Percentiles rank a stretch among this genome's conserved stretches.
Conservation (phyloP, 1,139 yeast species). For the Taphrina betulina region DNA sequence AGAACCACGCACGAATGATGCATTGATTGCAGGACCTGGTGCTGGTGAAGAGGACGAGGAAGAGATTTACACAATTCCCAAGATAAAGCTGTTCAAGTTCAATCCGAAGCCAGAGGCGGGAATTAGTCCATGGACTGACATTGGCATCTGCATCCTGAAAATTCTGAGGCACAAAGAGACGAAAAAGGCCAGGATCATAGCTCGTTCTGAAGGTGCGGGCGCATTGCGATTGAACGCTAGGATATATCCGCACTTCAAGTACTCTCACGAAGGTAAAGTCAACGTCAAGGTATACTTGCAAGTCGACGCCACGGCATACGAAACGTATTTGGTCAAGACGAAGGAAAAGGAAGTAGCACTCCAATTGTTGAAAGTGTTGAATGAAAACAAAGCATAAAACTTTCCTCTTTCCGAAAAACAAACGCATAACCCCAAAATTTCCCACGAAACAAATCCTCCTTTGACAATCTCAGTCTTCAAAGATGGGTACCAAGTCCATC, state of each 20-base stretch:
- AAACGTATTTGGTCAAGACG: slow-evolving; percentile 68
- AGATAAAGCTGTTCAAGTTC: slow-evolving; percentile 14
- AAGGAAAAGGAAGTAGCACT: slow-evolving; percentile 71
- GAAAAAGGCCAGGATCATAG: slow-evolving; percentile 65
- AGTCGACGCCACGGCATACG: slow-evolving; percentile 49
- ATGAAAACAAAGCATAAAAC: slow-evolving; percentile 34
- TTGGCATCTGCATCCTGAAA: slow-evolving; percentile 85
- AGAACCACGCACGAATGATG: slow-evolving; percentile 36
- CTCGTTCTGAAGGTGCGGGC: slow-evolving; percentile 87
- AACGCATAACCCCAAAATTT: no score
- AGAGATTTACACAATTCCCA: slow-evolving; percentile 45
- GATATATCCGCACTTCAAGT: slow-evolving; percentile 33
- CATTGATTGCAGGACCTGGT: slow-evolving; percentile 50
- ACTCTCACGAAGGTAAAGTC: slow-evolving; percentile 49
- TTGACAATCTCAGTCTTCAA: no score
- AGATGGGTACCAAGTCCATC: no score
- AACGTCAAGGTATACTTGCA: slow-evolving; percentile 56
- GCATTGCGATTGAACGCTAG: slow-evolving; percentile 71
- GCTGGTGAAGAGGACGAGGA: slow-evolving; percentile 90
- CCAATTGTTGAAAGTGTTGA: slow-evolving; percentile 50
- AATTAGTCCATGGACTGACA: slow-evolving; percentile 48
- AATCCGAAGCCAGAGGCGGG: slow-evolving; percentile 40
- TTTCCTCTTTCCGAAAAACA: no score
- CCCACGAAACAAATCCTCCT: no score
- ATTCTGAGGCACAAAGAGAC: slow-evolving; percentile 62